A percentile compares a stretch with the other conserved stretches of the same genome.
These are phyloP conservation scores for Sapria himalayana DNA, from an alignment of 345 rosid genomes.

Conservation along the genomic window DNA sequence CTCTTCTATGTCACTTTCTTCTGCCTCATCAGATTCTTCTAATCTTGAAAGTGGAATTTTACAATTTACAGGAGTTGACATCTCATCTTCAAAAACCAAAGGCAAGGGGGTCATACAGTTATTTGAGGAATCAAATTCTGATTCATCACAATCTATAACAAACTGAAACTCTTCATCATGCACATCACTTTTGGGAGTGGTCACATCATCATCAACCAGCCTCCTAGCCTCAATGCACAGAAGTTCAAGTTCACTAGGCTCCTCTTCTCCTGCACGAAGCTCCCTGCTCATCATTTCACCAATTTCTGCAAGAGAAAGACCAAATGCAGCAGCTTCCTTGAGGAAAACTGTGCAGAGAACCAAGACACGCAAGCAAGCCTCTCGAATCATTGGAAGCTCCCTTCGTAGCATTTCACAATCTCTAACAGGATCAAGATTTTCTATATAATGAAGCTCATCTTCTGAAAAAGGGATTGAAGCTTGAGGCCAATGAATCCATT, in stretches of 20 bases:
- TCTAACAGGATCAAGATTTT: conserved; percentile 31
- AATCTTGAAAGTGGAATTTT: conserved; percentile 45
- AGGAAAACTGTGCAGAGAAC: conserved; percentile 70
- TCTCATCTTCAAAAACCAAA: conserved; percentile 25
- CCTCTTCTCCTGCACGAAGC: conserved; percentile 67
- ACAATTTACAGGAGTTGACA: conserved; percentile 23
- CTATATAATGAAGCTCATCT: conserved; percentile 74
- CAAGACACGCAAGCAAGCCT: conserved; percentile 69
- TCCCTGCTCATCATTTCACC: conserved; percentile 99
- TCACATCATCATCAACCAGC: conserved; percentile 31
- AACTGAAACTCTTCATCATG: conserved; percentile 61
- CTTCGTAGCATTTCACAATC: conserved; percentile 65
- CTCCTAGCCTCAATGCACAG: conserved; percentile 76
- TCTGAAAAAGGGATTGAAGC: conserved; percentile 96
- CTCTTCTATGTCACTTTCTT: conserved; percentile 33
- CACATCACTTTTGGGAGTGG: conserved; percentile 32
- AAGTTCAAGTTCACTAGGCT: conserved; percentile 92
- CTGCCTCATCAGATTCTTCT: conserved; percentile 70
- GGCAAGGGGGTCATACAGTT: conserved; percentile 23
- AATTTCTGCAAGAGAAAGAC: conserved; percentile 81
- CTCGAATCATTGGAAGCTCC: conserved; percentile 91
- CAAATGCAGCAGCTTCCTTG: conserved; percentile 61
- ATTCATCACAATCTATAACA: conserved; percentile 55
- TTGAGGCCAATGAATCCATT: conserved; percentile 99
- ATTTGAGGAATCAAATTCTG: conserved; percentile 22